Evolutionary conservation across 768 basidiomycete species (phyloP).

Genomic region (Boletus eberwhitei): DNA sequence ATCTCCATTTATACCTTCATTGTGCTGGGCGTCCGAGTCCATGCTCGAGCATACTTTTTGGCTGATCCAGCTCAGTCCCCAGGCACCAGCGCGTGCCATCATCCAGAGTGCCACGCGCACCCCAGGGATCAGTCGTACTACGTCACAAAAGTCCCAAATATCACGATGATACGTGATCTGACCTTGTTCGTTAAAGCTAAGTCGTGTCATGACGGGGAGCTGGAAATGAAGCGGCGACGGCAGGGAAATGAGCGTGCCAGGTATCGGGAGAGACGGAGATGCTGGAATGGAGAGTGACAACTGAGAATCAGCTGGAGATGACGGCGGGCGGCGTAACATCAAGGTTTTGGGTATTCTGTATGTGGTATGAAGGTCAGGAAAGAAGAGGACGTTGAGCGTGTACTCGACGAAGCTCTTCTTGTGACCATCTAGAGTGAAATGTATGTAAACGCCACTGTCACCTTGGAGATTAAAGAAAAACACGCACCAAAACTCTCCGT

Average conservation of each 20-base stretch:
- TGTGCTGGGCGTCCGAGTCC: background rate
- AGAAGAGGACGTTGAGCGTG: constrained; percentile 70
- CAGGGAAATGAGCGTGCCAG: constrained; percentile 54
- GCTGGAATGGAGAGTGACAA: constrained; percentile 28
- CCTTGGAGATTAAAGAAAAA: background rate
- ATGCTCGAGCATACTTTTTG: constrained; percentile 12
- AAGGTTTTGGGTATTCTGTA: constrained; percentile 40
- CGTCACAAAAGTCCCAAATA: constrained; percentile 77
- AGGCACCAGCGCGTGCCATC: constrained; percentile 56
- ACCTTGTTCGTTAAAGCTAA: constrained; percentile 81
- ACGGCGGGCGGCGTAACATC: constrained; percentile 30
- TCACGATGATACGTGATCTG: constrained; percentile 77
- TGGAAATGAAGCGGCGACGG: constrained; percentile 73
- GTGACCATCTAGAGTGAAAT: constrained; percentile 56
- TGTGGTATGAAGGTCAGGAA: constrained; percentile 65
- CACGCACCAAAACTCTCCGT: constrained; percentile 72
- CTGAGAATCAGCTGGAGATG: constrained; percentile 29
- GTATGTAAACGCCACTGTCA: background rate
- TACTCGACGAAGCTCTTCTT: constrained; percentile 75
- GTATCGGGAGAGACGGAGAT: constrained; percentile 51
- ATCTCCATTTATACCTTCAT: constrained; percentile 1
- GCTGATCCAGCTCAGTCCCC: constrained; percentile 45
- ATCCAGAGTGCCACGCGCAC: constrained; percentile 68
- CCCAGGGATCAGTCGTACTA: constrained; percentile 71
- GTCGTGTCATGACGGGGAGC: constrained; percentile 66